Evolutionary conservation across 768 basidiomycete genomes (phyloP).

Genomic region (Tricholoma matsutake): DNA sequence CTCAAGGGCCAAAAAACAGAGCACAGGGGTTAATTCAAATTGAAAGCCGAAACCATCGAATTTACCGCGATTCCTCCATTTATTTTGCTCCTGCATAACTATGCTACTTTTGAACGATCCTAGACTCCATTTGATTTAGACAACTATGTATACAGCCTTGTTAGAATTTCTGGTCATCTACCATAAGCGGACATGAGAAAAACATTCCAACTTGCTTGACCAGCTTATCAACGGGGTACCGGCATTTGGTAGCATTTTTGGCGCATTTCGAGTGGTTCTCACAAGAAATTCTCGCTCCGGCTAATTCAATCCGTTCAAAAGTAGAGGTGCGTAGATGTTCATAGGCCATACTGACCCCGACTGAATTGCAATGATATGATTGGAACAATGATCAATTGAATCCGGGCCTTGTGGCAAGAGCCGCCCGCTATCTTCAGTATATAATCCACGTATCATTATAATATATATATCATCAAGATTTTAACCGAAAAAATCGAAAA

Average conservation of each 20-base stretch:
- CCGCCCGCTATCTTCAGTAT: background rate
- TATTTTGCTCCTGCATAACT: background rate
- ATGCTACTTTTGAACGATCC: no score
- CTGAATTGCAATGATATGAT: background rate
- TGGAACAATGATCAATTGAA: background rate
- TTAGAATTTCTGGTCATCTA: no score
- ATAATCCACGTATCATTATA: background rate
- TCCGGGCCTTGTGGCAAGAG: background rate
- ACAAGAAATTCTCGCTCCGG: no score
- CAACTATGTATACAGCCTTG: no score
- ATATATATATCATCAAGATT: background rate
- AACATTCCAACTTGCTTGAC: no score
- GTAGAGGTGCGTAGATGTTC: no score
- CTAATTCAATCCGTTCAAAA: no score
- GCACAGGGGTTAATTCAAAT: background rate
- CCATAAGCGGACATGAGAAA: no score
- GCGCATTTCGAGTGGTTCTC: no score
- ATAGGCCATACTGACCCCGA: background rate
- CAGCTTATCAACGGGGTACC: no score
- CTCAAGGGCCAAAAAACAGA: background rate
- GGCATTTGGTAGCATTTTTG: no score
- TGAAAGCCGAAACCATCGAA: background rate
- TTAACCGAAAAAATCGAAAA: slow-evolving; percentile 46
- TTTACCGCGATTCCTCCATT: background rate
- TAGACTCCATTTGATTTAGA: no score